Conservation (phyloP, 2,329 filamentous ascomycete genomes). For the Talaromyces piceae region DNA sequence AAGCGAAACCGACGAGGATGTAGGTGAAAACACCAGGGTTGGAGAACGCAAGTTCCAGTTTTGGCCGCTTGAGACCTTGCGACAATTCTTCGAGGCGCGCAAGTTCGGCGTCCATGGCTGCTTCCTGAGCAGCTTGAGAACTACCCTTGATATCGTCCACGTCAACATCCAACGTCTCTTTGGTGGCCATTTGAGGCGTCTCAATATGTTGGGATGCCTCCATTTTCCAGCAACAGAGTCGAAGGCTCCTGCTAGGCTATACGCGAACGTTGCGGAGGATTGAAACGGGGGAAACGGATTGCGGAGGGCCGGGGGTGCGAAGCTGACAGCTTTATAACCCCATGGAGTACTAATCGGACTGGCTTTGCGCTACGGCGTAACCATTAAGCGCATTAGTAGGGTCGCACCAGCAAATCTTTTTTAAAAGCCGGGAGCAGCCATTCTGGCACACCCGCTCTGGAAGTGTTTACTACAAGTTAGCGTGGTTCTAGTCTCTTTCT, state of each 20-base stretch:
- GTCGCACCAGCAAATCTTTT: background rate
- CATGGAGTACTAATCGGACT: background rate
- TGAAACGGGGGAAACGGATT: background rate
- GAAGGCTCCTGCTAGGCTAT: background rate
- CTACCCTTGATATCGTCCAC: constrained; percentile 21
- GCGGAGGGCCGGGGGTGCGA: background rate
- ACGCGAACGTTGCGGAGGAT: background rate
- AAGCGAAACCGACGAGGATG: constrained; percentile 63
- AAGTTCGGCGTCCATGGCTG: constrained; percentile 26
- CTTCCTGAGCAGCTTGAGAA: constrained; percentile 18
- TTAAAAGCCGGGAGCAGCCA: background rate
- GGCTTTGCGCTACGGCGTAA: background rate
- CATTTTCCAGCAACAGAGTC: background rate
- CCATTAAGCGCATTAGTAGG: background rate
- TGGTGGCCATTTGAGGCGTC: constrained; percentile 17
- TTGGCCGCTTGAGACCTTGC: constrained; percentile 14
- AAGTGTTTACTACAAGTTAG: too few species aligned
- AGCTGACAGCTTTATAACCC: background rate
- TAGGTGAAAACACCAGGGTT: constrained; percentile 61
- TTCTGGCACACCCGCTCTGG: background rate
- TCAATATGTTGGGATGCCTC: constrained; percentile 21
- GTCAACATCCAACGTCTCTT: constrained; percentile 19
- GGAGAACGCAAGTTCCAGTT: constrained; percentile 47
- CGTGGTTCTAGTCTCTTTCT: background rate
- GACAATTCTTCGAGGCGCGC: constrained; percentile 22